Evolutionary conservation across 352 stramenopile genomes (phyloP).

Genomic region (Peronospora destructor): DNA sequence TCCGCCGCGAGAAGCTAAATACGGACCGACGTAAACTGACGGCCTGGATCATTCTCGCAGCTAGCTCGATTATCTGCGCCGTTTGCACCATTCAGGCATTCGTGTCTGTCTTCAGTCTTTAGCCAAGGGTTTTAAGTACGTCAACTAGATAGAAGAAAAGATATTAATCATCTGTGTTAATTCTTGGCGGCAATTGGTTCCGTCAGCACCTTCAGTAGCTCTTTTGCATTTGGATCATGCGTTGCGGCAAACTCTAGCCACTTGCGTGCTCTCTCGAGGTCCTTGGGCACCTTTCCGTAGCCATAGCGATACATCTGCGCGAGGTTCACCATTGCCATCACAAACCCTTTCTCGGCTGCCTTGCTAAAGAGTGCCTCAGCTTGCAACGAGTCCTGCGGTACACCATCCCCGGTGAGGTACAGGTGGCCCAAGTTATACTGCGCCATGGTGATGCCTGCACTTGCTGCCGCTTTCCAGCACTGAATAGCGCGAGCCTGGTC

Average conservation of each 20-base stretch:
- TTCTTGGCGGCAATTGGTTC: slow-evolving; percentile 6
- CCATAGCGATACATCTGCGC: slow-evolving; percentile 78
- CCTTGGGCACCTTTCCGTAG: slow-evolving; percentile 55
- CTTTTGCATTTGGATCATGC: slow-evolving; percentile 71
- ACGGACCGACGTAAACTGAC: slow-evolving; percentile 59
- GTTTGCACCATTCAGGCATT: slow-evolving; percentile 70
- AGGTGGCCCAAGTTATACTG: slow-evolving; percentile 80
- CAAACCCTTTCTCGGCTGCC: slow-evolving; percentile 69
- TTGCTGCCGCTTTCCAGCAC: slow-evolving; percentile 64
- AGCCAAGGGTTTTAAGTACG: slow-evolving; percentile 9
- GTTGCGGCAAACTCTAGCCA: slow-evolving; percentile 73
- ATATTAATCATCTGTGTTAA: slow-evolving; percentile 15
- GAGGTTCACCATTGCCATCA: slow-evolving; percentile 86
- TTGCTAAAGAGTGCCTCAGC: slow-evolving; percentile 69
- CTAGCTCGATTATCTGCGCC: slow-evolving; percentile 62
- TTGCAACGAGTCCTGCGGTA: slow-evolving; percentile 47
- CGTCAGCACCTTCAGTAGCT: slow-evolving; percentile 45
- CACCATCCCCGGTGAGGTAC: slow-evolving; percentile 58
- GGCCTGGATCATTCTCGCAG: slow-evolving; percentile 71
- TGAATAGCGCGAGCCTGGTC: slow-evolving; percentile 49
- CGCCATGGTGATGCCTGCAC: slow-evolving; percentile 46
- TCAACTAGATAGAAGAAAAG: slow-evolving; percentile 11
- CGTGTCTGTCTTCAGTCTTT: slow-evolving; percentile 33
- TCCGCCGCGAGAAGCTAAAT: slow-evolving; percentile 64
- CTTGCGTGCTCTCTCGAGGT: slow-evolving; percentile 54